These are phyloP conservation scores for Cercospora beticola DNA, from an alignment of 2,329 filamentous ascomycete species.

Conservation along the genomic window DNA sequence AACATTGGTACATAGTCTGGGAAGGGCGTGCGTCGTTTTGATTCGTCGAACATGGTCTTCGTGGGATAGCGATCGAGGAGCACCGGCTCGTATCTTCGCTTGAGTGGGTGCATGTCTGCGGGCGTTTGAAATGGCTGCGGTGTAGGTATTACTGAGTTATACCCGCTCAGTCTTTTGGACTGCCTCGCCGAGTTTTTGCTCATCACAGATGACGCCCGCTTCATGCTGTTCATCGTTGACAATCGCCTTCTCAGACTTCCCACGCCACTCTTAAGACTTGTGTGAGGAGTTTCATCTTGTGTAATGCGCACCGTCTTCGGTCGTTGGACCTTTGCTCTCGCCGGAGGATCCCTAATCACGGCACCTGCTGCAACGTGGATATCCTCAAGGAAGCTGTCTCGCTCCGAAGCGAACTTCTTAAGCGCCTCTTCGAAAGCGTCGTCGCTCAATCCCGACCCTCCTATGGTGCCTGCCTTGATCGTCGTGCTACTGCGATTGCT, in stretches of 20 bases:
- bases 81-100: slow-evolving; percentile 93
- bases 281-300: slow-evolving; percentile 58
- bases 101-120: slow-evolving; percentile 92
- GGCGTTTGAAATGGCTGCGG: slow-evolving; percentile 88
- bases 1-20: slow-evolving; percentile 99
- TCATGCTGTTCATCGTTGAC: slow-evolving; percentile 94
- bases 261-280: slow-evolving; percentile 59
- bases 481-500: slow-evolving; percentile 67
- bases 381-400: slow-evolving; percentile 90
- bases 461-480: slow-evolving; percentile 51
- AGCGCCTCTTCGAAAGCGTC: slow-evolving; percentile 94
- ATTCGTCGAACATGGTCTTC: slow-evolving; percentile 75
- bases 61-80: slow-evolving; percentile 91
- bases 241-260: slow-evolving; percentile 90
- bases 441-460: slow-evolving; percentile 37
- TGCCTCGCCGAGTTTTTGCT: slow-evolving; percentile 72
- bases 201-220: slow-evolving; percentile 74
- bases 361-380: slow-evolving; percentile 84
- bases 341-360: slow-evolving; percentile 49
- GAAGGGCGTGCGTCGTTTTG: slow-evolving; percentile 77
- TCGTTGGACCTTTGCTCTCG: slow-evolving; percentile 58
- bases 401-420: slow-evolving; percentile 90
- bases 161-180: slow-evolving; percentile 87
- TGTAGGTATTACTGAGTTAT: slow-evolving; percentile 94
- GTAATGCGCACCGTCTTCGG: slow-evolving; percentile 80